phyloP scores from a whole-genome alignment of 2,329 filamentous ascomycete genomes.

The Ramularia endophylla region DNA sequence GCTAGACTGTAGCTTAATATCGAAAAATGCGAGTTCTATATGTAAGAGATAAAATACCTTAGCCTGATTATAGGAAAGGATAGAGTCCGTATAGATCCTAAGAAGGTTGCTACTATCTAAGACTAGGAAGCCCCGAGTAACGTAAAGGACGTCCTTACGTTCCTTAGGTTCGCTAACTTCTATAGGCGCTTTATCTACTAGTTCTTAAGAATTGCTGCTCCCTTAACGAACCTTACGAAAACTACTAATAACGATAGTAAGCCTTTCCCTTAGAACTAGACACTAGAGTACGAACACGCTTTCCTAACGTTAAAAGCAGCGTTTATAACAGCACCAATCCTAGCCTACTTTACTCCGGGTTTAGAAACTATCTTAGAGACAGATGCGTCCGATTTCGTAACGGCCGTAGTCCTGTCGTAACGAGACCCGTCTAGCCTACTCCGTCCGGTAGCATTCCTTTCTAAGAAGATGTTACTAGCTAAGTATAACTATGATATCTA shows the following conservation, averaged over 20 bases:
- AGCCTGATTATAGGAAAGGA: not conserved
- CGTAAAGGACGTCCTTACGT: not conserved
- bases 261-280: not conserved
- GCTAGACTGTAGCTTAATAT: too few species aligned
- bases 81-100: not conserved
- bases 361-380: too few species aligned
- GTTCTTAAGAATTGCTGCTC: not conserved
- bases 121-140: not conserved
- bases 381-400: too few species aligned
- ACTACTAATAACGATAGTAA: not conserved
- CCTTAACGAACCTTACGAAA: not conserved
- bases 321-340: not conserved
- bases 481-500: too few species aligned
- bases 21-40: too few species aligned
- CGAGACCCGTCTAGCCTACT: not conserved
- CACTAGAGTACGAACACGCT: not conserved
- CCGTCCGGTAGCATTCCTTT: not conserved
- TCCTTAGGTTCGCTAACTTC: too few species aligned
- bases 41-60: not conserved
- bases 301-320: not conserved
- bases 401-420: not conserved
- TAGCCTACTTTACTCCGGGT: not conserved
- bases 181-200: too few species aligned
- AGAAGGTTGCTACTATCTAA: not conserved
- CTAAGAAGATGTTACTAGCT: slow-evolving; percentile 3